These are phyloP conservation scores for Pythium utonaiense DNA, from an alignment of 352 stramenopile species.

Conservation along the genomic window DNA sequence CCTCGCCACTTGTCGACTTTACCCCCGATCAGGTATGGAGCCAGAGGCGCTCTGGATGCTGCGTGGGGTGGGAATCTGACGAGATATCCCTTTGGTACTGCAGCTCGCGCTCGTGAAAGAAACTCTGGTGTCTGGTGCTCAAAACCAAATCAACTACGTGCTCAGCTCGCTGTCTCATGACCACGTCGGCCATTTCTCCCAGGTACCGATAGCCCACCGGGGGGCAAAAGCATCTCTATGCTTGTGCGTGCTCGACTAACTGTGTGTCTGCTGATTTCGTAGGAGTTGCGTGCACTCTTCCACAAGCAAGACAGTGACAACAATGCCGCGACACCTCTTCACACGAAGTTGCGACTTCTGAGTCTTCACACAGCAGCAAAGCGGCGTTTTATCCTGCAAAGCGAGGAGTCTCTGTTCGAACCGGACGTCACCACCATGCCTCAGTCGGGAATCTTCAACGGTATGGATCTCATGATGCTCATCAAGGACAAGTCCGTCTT, in stretches of 20 bases:
- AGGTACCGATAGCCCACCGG: constrained; percentile 31
- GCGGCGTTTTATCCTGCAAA: constrained; percentile 56
- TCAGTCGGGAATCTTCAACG: constrained; percentile 69
- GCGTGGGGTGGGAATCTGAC: neutral
- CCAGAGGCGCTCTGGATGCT: neutral
- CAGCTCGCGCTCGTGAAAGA: constrained; percentile 80
- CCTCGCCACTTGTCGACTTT: constrained; percentile 76
- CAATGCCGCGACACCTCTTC: constrained; percentile 43
- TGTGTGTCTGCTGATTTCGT: neutral
- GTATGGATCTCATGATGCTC: constrained; percentile 83
- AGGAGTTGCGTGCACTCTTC: constrained; percentile 77
- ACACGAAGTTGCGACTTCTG: constrained; percentile 72
- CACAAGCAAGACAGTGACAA: constrained; percentile 53
- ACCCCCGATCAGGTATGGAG: constrained; percentile 74
- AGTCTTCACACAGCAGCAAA: constrained; percentile 71
- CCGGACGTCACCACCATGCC: constrained; percentile 44
- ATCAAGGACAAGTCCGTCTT: constrained; percentile 63
- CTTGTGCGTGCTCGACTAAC: too few species aligned
- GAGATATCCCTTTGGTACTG: neutral
- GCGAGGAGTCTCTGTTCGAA: constrained; percentile 59
- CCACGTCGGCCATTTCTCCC: constrained; percentile 72
- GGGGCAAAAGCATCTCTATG: too few species aligned
- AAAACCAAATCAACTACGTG: constrained; percentile 87
- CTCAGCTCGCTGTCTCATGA: constrained; percentile 71
- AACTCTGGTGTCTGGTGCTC: constrained; percentile 63